These are phyloP conservation scores for Lactifluus volemus DNA, from an alignment of 768 basidiomycete species.

Conservation along the genomic window DNA sequence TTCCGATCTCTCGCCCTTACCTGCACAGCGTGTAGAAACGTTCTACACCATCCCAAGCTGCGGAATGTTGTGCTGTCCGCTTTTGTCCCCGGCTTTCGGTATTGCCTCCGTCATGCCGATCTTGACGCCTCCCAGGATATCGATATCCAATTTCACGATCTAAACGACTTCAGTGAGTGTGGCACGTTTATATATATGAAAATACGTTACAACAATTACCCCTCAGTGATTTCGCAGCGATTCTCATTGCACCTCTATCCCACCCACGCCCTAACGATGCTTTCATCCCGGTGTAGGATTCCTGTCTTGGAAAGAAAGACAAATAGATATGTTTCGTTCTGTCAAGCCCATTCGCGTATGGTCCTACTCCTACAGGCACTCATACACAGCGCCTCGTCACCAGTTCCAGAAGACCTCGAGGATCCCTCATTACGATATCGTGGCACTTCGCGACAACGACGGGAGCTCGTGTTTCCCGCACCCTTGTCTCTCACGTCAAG, in stretches of 20 bases:
- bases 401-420: constrained; percentile 27
- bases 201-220: neutral
- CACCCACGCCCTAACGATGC: constrained; percentile 49
- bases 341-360: constrained; percentile 63
- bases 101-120: constrained; percentile 36
- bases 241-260: constrained; percentile 65
- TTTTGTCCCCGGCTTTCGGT: constrained; percentile 51
- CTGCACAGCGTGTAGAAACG: constrained; percentile 28
- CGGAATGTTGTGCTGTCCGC: constrained; percentile 34
- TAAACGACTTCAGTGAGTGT: constrained; percentile 57
- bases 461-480: constrained; percentile 66
- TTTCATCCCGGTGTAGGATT: constrained; percentile 33
- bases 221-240: constrained; percentile 54
- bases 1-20: constrained; percentile 33
- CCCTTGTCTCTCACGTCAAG: constrained; percentile 46
- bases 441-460: constrained; percentile 23
- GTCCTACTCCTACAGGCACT: constrained; percentile 67
- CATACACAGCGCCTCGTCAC: constrained; percentile 48
- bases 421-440: constrained; percentile 24
- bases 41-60: constrained; percentile 28
- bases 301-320: constrained; percentile 28
- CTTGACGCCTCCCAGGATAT: constrained; percentile 36
- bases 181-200: constrained; percentile 3
- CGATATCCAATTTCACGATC: constrained; percentile 45
- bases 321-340: constrained; percentile 36